Evolutionary conservation across 108 stramenopile species (phyloP), one percentile per base, ranked within the genome.

Genomic region (Aurantiochytrium sp.): DNA sequence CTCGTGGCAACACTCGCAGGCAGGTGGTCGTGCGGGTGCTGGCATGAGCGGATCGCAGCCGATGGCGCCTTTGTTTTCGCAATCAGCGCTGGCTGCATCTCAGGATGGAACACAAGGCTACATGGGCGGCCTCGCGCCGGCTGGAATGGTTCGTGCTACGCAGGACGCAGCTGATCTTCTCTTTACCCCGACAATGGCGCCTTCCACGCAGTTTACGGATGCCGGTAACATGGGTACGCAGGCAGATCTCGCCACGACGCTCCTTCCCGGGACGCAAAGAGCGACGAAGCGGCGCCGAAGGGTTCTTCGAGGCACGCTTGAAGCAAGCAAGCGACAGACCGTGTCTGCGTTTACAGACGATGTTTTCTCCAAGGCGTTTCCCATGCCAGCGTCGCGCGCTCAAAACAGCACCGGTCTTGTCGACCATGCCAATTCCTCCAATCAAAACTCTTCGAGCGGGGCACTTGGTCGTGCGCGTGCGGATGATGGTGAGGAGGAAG

Each of bases 161-260:
- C 76, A 83, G 51, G 76, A 83, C 51, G 76, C 76, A 53, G 45
- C 76, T 12, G 51, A 83, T 83, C 51, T 83, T n/a, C 23, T 83
- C 10, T 83, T 83, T 23, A 83, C 76, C 16, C 76, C 76, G 19
- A 83, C 76, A 23, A 25, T 83, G 51, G 64, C 64, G 35, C 42
- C 64, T 16, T 47, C 76, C n/a, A 28, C 76, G 51, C 76, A 83
- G 76, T 83, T 83, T 83, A 45, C 23, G 8, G 51, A 83, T 23
- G 49, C 23, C n/a, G 76, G 76, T 2, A 53, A 83, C 76, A 83
- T 83, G 76, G 76, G 76, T 4, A 83, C 76, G 19, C 76, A 83
- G 51, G 76, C 76, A 14, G 45, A 16, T 35, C 12, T 53, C 23
- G 45, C 51, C 10, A 53, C n/a, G 19, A 53, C 76, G 43, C 44